phyloP scores from a whole-genome alignment of 2,329 filamentous ascomycete genomes.

The Penicillium sp. region DNA sequence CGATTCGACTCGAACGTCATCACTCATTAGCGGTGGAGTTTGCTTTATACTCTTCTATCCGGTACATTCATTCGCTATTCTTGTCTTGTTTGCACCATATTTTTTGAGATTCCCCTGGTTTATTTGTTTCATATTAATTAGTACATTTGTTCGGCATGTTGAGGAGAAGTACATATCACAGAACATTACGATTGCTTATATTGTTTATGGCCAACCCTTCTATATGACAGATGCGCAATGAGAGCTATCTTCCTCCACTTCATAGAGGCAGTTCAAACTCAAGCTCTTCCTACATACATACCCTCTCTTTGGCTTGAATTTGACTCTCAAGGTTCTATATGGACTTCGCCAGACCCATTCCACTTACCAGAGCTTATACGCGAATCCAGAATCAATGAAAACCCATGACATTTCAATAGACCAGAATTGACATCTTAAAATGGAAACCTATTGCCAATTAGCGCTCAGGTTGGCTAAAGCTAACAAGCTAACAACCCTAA shows the following conservation, averaged over 20 bases:
- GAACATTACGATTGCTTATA: constrained; percentile 8
- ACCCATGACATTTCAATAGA: not conserved
- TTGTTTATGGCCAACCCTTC: not conserved
- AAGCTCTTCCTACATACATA: no score
- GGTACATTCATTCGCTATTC: constrained; percentile 23
- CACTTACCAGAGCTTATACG: not conserved
- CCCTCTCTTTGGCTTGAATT: not conserved
- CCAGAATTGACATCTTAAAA: not conserved
- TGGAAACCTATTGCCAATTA: not conserved
- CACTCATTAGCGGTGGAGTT: constrained; percentile 30
- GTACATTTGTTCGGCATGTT: constrained; percentile 21
- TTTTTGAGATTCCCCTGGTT: constrained; percentile 25
- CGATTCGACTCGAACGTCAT: constrained; percentile 11
- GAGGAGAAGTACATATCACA: constrained; percentile 24
- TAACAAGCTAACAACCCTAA: no score
- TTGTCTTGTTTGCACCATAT: constrained; percentile 11
- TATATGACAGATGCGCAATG: not conserved
- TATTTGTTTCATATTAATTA: constrained; percentile 12
- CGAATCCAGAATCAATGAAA: not conserved
- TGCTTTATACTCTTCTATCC: constrained; percentile 24
- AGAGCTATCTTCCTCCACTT: not conserved
- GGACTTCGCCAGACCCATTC: not conserved
- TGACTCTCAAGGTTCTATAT: not conserved
- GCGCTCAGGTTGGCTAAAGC: not conserved
- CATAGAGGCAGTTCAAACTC: not conserved